Evolutionary conservation across 1,284 basidiomycete genomes (phyloP).

Genomic region (Sphagnurus paluster): DNA sequence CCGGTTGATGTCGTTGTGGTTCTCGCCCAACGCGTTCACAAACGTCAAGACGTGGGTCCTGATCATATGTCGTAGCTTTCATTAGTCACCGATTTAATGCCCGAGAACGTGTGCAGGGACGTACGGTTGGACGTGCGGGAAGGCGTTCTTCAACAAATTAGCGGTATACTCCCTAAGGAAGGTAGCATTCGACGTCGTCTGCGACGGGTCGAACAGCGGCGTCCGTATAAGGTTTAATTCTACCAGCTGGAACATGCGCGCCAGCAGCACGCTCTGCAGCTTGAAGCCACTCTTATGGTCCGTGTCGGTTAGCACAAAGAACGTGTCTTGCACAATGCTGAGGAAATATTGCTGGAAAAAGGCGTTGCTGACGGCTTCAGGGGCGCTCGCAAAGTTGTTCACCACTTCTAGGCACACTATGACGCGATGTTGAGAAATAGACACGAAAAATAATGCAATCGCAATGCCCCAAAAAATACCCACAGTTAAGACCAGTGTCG

Average conservation of each 20-base stretch:
- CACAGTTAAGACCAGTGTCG: slow-evolving; percentile 89
- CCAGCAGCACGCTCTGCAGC: slow-evolving; percentile 86
- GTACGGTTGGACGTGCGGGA: slow-evolving; percentile 87
- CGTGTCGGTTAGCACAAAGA: slow-evolving; percentile 96
- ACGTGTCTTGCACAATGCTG: slow-evolving; percentile 92
- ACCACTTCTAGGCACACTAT: slow-evolving; percentile 92
- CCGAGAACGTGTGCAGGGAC: slow-evolving; percentile 29
- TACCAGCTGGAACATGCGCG: slow-evolving; percentile 92
- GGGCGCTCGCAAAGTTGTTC: slow-evolving; percentile 89
- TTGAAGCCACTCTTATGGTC: slow-evolving; percentile 99
- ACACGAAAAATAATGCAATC: slow-evolving; percentile 8
- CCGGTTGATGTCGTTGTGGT: slow-evolving; percentile 85
- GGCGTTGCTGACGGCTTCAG: slow-evolving; percentile 74
- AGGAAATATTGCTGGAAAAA: slow-evolving; percentile 86
- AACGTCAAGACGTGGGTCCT: slow-evolving; percentile 79
- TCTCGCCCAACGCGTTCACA: slow-evolving; percentile 81
- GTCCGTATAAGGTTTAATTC: slow-evolving; percentile 82
- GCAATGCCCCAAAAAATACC: slow-evolving; percentile 38
- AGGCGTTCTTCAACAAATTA: slow-evolving; percentile 84
- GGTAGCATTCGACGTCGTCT: slow-evolving; percentile 76
- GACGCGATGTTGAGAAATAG: slow-evolving; percentile 19
- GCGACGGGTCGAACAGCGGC: slow-evolving; percentile 83
- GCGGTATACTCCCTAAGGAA: slow-evolving; percentile 91
- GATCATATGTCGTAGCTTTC: no score
- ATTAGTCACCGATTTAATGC: slow-evolving; percentile 1